Evolutionary conservation across 768 basidiomycete genomes (phyloP), one percentile per base, ranked within the genome.

Genomic region (Leccinellum albellum): DNA sequence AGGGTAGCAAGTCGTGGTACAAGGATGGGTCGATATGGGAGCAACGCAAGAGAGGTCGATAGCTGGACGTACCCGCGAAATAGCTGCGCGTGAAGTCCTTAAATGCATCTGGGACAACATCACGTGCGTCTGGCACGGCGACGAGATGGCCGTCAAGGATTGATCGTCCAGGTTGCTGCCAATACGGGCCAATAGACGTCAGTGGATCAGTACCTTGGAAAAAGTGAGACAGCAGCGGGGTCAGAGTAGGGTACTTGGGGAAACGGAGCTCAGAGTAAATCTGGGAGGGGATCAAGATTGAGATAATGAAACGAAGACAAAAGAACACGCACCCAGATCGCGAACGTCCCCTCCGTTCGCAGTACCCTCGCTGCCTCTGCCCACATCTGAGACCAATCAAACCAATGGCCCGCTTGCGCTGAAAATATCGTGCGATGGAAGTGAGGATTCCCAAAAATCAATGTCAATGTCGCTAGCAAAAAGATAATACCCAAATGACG

Each of bases 391-490:
- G 71, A 66, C 81, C 85, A 89, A 62, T 92, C 79, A 64, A 93
- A 93, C 91, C 91, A 92, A 65, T 94, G 91, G 1, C 83, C 85
- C 0, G 91, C 81, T 69, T 91, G 91, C 1, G 88, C 90, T 89
- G 29, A 14, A n/a, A 10, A 29, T 31, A 28, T 15, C 7, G n/a
- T 23, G n/a, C 21, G 21, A 14, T 24, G 21, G n/a, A 23, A 46
- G 26, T 29, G 10, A 48, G 9, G 1, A 21, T 44, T 5, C 23
- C 26, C 32, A 29, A 10, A 26, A 13, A 37, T 15, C n/a, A 40
- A 2, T 9, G 17, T 40, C 37, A 40, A 40, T 10, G 10, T 40
- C 10, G 8, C 37, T 14, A 45, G 8, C 14, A 47, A 26, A 40
- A 40, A n/a, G 37, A n/a, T n/a, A n/a, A n/a, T n/a, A 10, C 17